phyloP scores from a whole-genome alignment of 306 rosid species.

The Trifolium pratense region DNA sequence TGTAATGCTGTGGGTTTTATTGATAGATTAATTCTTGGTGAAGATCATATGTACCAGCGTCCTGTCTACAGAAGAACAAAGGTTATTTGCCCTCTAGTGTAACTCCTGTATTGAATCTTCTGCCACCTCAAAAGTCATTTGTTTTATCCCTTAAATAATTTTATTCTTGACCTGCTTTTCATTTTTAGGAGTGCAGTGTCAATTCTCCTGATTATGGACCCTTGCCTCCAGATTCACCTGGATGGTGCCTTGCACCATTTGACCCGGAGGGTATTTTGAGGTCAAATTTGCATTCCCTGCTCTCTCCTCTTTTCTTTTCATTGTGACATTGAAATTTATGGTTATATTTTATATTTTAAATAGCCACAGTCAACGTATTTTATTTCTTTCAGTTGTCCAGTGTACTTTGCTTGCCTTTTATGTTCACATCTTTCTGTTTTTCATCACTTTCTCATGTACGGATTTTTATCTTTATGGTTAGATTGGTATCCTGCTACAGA shows the following conservation, averaged over 20 bases:
- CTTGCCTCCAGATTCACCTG: constrained; percentile 70
- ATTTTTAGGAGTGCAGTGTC: constrained; percentile 73
- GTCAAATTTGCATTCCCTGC: constrained; percentile 44
- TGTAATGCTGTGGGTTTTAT: constrained; percentile 76
- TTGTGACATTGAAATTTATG: constrained; percentile 6
- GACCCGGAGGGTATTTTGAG: constrained; percentile 84
- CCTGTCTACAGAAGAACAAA: constrained; percentile 80
- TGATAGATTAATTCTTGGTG: constrained; percentile 72
- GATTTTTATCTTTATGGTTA: constrained; percentile 12
- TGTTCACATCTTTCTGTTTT: not conserved
- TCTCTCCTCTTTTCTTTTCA: constrained; percentile 27
- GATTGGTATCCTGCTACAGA: constrained; percentile 5
- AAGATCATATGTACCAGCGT: constrained; percentile 71
- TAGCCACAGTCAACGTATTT: not conserved
- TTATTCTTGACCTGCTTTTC: constrained; percentile 34
- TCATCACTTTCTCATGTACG: not conserved
- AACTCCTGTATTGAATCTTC: constrained; percentile 39
- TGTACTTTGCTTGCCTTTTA: constrained; percentile 21
- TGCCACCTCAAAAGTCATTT: constrained; percentile 13
- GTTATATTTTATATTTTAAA: constrained; percentile 18
- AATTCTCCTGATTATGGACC: constrained; percentile 85
- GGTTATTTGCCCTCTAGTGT: constrained; percentile 48
- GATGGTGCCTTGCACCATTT: constrained; percentile 84
- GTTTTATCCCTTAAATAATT: constrained; percentile 34
- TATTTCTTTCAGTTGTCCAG: not conserved